phyloP scores from a whole-genome alignment of 129 eudicot genomes.

The Saposhnikovia divaricata region DNA sequence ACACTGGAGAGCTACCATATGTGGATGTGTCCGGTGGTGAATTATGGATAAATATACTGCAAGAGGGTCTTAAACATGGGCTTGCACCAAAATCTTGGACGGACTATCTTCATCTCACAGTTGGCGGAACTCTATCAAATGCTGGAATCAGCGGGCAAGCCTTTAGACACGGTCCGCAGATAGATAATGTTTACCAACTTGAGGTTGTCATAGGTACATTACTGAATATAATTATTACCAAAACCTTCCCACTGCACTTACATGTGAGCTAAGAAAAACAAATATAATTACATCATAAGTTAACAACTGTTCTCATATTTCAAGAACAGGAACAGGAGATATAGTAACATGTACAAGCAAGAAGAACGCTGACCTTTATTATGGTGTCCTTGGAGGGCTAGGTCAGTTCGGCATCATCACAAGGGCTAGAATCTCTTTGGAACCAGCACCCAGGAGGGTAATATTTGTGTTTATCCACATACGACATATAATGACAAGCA shows the following conservation, averaged over 20 bases:
- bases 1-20: conserved; percentile 42
- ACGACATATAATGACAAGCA: neutral
- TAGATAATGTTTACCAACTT: conserved; percentile 35
- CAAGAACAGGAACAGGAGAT: conserved; percentile 34
- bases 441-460: conserved; percentile 37
- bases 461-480: neutral
- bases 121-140: conserved; percentile 57
- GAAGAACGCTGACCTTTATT: conserved; percentile 29
- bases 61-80: conserved; percentile 28
- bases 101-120: conserved; percentile 45
- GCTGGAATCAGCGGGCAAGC: conserved; percentile 58
- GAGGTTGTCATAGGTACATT: conserved; percentile 46
- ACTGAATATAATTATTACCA: neutral
- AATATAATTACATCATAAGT: neutral
- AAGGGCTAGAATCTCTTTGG: conserved; percentile 36
- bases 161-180: conserved; percentile 48
- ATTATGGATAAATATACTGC: conserved; percentile 46
- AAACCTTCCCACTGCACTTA: neutral
- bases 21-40: conserved; percentile 83
- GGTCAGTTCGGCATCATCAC: conserved; percentile 50
- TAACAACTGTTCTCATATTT: neutral
- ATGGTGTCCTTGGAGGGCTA: conserved; percentile 47
- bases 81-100: conserved; percentile 55
- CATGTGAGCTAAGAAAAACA: neutral
- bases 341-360: conserved; percentile 27